Conservation (phyloP, 176 grass and related monocot species). For the Eremochloa ophiuroides region DNA sequence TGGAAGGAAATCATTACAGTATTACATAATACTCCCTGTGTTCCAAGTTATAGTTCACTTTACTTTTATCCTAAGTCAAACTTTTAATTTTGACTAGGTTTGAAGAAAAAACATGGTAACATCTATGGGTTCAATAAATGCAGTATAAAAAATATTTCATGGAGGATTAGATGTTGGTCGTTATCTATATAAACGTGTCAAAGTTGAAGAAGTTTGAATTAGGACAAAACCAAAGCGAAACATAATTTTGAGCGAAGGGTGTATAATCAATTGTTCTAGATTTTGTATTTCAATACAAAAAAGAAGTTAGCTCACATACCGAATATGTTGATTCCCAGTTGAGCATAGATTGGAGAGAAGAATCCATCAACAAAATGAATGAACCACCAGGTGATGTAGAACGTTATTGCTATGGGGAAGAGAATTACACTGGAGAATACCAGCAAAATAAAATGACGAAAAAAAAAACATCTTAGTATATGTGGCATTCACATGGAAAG, state of each 20-base stretch:
- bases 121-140: not conserved
- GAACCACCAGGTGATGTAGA: conserved; percentile 99
- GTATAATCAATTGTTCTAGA: not conserved
- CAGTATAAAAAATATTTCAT: not conserved
- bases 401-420: conserved; percentile 91
- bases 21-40: not conserved
- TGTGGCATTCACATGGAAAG: not conserved
- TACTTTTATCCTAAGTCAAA: not conserved
- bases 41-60: not conserved
- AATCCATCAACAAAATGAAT: conserved; percentile 98
- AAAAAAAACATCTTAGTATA: conserved; percentile 25
- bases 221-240: not conserved
- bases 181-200: too few relatives aligned
- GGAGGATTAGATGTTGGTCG: not conserved
- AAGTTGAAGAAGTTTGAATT: not conserved
- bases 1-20: not conserved
- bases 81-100: not conserved
- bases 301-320: conserved; percentile 35
- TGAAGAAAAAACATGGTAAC: not conserved
- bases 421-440: conserved; percentile 65
- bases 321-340: conserved; percentile 93
- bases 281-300: not conserved
- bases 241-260: not conserved
- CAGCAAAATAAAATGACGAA: not conserved
- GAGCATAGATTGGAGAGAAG: conserved; percentile 90